Percentiles rank a stretch among this genome's conserved stretches.
Conservation (phyloP, 2,329 filamentous ascomycete genomes). For the Aspergillus sp. region DNA sequence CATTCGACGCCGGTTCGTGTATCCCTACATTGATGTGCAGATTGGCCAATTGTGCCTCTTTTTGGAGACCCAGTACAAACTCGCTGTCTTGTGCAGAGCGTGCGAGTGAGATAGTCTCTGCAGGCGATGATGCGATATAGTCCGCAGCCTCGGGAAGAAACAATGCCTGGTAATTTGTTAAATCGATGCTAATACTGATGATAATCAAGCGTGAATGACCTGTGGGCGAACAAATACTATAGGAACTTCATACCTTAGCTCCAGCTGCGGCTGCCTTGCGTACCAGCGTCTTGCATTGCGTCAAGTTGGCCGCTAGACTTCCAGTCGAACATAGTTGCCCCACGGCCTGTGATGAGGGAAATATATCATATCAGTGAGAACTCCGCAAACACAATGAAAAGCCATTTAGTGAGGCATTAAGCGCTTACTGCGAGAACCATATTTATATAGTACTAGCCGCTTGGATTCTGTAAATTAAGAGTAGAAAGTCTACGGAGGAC, state of each 20-base stretch:
- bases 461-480: not conserved
- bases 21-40: conserved; percentile 84
- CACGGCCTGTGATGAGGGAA: conserved; percentile 62
- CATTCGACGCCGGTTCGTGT: conserved; percentile 67
- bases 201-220: not conserved
- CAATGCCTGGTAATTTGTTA: conserved; percentile 58
- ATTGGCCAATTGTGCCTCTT: conserved; percentile 63
- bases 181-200: not conserved
- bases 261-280: conserved; percentile 72
- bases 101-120: conserved; percentile 71
- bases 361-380: conserved; percentile 10
- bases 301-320: conserved; percentile 75
- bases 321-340: conserved; percentile 88
- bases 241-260: conserved; percentile 66
- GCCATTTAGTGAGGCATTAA: not conserved
- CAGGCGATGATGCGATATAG: conserved; percentile 73
- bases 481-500: not conserved
- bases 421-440: conserved; percentile 9
- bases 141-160: conserved; percentile 92
- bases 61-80: conserved; percentile 75
- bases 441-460: not conserved
- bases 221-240: not conserved
- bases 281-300: conserved; percentile 72
- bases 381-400: conserved; percentile 8
- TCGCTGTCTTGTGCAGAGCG: conserved; percentile 64